phyloP scores from a whole-genome alignment of 495 filamentous ascomycete genomes.

The Penicillium paradoxum region DNA sequence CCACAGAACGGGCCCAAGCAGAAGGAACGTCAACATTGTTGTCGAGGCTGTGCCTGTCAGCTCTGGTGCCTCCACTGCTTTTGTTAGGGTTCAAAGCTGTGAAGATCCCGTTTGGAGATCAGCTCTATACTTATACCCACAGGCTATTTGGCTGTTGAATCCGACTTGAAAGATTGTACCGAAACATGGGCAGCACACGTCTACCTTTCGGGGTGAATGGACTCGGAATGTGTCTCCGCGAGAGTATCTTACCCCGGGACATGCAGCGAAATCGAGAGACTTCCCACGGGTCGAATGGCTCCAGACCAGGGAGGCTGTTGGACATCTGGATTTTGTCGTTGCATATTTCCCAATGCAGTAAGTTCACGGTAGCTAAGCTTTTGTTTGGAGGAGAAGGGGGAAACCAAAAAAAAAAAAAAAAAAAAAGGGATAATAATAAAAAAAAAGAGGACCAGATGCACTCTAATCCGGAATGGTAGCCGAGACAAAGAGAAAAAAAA shows the following conservation, averaged over 20 bases:
- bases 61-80: neutral
- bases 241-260: neutral
- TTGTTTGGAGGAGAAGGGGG: no score
- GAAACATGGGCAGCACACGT: no score
- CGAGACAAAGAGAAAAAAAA: neutral
- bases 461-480: neutral
- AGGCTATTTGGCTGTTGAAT: no score
- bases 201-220: neutral
- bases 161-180: no score
- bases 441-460: no score
- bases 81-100: no score
- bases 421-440: no score
- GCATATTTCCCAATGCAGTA: neutral
- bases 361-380: conserved; percentile 3
- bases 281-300: neutral
- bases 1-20: neutral
- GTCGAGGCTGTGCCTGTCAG: neutral
- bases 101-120: no score
- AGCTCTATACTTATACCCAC: no score
- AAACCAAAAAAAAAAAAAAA: no score
- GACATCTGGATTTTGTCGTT: no score
- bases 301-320: neutral
- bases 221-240: conserved; percentile 2
- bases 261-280: neutral
- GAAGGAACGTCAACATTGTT: neutral